These are phyloP conservation scores for Malassezia brasiliensis DNA, from an alignment of 1,284 basidiomycete genomes.

Conservation along the genomic window DNA sequence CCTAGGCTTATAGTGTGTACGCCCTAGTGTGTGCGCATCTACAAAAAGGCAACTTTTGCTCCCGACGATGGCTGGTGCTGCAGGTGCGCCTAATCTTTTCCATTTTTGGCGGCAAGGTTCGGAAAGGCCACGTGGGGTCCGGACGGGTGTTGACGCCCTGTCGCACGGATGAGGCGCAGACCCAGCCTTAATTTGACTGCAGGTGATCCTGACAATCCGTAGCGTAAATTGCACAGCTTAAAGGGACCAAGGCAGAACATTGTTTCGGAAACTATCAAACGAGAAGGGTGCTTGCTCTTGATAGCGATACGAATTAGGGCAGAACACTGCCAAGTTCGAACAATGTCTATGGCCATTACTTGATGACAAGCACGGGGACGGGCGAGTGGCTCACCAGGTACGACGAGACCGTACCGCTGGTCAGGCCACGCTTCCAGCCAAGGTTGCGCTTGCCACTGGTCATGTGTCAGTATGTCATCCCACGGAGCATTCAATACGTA, in stretches of 20 bases:
- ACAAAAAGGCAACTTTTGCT: conserved; percentile 14
- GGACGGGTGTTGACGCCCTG: no score
- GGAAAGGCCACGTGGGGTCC: no score
- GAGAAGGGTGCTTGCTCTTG: no score
- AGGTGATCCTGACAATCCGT: no score
- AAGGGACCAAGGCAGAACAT: no score
- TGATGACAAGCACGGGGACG: conserved; percentile 42
- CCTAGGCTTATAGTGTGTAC: conserved; percentile 8
- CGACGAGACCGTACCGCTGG: conserved; percentile 29
- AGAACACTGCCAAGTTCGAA: not conserved
- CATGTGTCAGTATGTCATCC: not conserved
- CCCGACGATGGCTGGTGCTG: not conserved
- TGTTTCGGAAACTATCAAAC: no score
- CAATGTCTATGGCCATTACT: conserved; percentile 18
- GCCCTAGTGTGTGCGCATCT: not conserved
- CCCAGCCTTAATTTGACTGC: no score
- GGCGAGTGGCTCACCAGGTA: conserved; percentile 38
- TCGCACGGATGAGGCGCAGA: no score
- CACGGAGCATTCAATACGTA: not conserved
- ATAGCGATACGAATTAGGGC: not conserved
- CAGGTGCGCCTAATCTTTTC: no score
- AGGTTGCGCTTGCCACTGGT: conserved; percentile 25
- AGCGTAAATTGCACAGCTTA: no score
- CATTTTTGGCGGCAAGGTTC: no score
- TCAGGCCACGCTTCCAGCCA: conserved; percentile 31